Base-by-base conservation (phyloP, 1,284 basidiomycete genomes). In the Marasmius fiardii region DNA sequence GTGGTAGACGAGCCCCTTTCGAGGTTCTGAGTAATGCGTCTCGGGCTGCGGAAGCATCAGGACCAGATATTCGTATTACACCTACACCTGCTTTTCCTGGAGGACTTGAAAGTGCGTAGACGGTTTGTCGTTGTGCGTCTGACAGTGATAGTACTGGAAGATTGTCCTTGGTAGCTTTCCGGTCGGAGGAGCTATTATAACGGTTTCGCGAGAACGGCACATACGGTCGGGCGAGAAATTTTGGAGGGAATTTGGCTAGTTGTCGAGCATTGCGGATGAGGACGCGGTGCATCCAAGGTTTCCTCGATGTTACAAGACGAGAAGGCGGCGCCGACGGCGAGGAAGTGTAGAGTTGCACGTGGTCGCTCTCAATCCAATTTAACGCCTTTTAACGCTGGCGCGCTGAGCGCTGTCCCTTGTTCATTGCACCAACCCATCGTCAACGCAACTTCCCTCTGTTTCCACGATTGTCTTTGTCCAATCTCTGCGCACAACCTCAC, bases 81-180 rank as follows among this genome's bases (percentile, higher is more conserved):
- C 86, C 90, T 16, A 95, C 80, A 26, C 91, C 93, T 2, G 83
- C 90, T 61, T 87, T 92, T 1, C 91, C 92, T 3, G 85, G 82
- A 1, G 92, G 89, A 0, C 92, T 93, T 0, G 93, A 91, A 12
- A 94, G 77, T 0, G 93, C 93, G 67, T 90, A 95, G 56, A 95
- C 92, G 0, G 93, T 95, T 26, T 68, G 67, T 20, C 78, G 74
- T 65, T 90, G 86, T 2, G 85, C 79, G 59, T 86, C 81, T 12
- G 86, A 86, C 33, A 67, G 70, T 12, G 86, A 86, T 34, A 67
- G 70, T 0, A 69, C 61, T 24, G 64, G 62, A 18, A 52, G 51
- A 35, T 41, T n/a, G 20, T n/a, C 26, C 31, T 24, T 31, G 37
- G 18, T 20, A 14, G 5, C 4, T 20, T 16, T 16, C 18, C 37